These are phyloP conservation scores for Chlorella sorokiniana DNA, from an alignment of 139 green algal genomes.

Conservation along the genomic window DNA sequence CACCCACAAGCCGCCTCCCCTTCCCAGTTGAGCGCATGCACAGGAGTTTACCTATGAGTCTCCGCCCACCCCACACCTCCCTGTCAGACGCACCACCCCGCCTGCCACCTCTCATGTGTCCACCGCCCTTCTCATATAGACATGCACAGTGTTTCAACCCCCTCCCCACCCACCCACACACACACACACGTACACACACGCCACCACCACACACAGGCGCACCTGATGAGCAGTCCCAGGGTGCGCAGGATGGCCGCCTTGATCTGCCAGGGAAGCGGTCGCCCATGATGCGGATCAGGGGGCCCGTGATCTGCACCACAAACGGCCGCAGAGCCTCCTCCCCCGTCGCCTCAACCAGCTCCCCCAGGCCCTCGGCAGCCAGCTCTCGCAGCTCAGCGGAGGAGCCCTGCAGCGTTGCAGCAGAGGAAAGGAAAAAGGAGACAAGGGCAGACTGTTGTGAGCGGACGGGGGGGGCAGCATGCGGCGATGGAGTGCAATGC, in stretches of 20 bases:
- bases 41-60: too few relatives aligned
- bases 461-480: too few relatives aligned
- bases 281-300: conserved; percentile 96
- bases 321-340: conserved; percentile 86
- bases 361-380: conserved; percentile 88
- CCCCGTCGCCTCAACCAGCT: conserved; percentile 85
- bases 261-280: conserved; percentile 77
- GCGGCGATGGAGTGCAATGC: too few relatives aligned
- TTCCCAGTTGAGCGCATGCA: too few relatives aligned
- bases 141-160: not conserved
- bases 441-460: too few relatives aligned
- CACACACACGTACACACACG: not conserved
- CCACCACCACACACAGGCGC: not conserved
- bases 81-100: too few relatives aligned
- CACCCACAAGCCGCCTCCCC: too few relatives aligned
- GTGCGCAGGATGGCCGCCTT: conserved; percentile 91
- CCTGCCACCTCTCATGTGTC: too few relatives aligned
- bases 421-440: not conserved
- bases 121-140: too few relatives aligned
- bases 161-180: not conserved
- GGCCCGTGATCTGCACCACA: conserved; percentile 83
- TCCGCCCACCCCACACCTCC: too few relatives aligned
- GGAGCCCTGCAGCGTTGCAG: conserved; percentile 49
- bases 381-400: conserved; percentile 83
- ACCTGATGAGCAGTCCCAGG: conserved; percentile 82